A percentile compares a stretch with the other conserved stretches of the same genome.
phyloP scores from a whole-genome alignment of 371 early-diverging fungal genomes.

The Mortierella polycephala region DNA sequence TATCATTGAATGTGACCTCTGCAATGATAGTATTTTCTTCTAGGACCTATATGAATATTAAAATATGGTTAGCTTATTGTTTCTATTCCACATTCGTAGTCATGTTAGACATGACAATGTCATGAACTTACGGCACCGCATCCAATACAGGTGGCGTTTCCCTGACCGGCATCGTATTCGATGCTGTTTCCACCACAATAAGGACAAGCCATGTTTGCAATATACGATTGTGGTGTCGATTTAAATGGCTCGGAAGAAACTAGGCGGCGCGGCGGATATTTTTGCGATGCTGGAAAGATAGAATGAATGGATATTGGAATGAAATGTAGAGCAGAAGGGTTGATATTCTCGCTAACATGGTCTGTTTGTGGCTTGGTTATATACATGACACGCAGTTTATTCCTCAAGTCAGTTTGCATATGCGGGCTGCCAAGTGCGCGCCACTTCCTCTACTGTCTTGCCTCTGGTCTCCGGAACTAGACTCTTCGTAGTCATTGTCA shows the following conservation, averaged over 20 bases:
- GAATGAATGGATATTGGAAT: no score
- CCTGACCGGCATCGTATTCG: slow-evolving; percentile 66
- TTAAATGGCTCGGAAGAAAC: neutral
- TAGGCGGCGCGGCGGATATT: no score
- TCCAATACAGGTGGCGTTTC: slow-evolving; percentile 69
- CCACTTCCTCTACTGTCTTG: slow-evolving; percentile 54
- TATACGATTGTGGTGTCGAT: neutral
- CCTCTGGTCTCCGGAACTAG: slow-evolving; percentile 90
- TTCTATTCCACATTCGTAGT: slow-evolving; percentile 1
- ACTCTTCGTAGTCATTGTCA: slow-evolving; percentile 61
- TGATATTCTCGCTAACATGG: no score
- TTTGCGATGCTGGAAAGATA: no score
- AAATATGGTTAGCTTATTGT: slow-evolving; percentile 16
- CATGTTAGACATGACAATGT: neutral
- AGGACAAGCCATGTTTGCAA: slow-evolving; percentile 57
- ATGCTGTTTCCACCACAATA: slow-evolving; percentile 63
- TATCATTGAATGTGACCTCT: slow-evolving; percentile 95
- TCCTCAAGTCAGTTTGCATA: slow-evolving; percentile 10
- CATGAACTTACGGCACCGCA: slow-evolving; percentile 71
- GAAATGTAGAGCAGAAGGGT: no score
- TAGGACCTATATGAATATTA: slow-evolving; percentile 73
- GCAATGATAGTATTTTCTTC: slow-evolving; percentile 97
- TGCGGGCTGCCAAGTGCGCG: slow-evolving; percentile 43
- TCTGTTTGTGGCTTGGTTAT: no score
- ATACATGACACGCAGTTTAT: neutral